Evolutionary conservation across 208 protist genomes (phyloP).

Genomic region (Lotmaria passim): DNA sequence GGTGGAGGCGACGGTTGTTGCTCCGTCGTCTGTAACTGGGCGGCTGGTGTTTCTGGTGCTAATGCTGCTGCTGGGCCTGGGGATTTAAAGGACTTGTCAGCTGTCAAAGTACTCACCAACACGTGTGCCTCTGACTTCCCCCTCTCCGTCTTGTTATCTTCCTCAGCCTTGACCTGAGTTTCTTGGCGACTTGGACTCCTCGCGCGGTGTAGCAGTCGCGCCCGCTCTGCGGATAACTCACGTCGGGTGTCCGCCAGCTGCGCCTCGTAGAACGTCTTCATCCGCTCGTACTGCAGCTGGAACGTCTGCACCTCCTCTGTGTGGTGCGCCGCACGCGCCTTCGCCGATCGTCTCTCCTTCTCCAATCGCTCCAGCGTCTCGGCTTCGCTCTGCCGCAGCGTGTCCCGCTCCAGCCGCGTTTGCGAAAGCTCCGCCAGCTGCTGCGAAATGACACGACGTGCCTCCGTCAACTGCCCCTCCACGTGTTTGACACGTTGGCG

Average conservation of each 20-base stretch:
- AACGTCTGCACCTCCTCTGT: conserved; percentile 58
- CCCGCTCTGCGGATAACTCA: conserved; percentile 60
- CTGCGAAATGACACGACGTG: conserved; percentile 68
- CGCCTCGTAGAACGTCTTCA: conserved; percentile 73
- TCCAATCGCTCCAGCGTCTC: conserved; percentile 56
- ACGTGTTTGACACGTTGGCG: conserved; percentile 36
- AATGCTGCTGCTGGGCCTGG: not conserved
- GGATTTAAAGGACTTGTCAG: too few species aligned
- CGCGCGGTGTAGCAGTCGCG: conserved; percentile 21
- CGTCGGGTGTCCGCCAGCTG: conserved; percentile 77
- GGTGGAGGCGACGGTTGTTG: not conserved
- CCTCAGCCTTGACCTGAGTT: not conserved
- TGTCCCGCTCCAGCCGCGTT: conserved; percentile 48
- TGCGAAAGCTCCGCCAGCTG: conserved; percentile 73
- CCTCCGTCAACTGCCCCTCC: conserved; percentile 61
- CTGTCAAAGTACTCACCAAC: too few species aligned
- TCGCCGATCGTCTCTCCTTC: conserved; percentile 44
- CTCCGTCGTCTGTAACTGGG: not conserved
- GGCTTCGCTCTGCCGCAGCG: conserved; percentile 43
- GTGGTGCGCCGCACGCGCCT: conserved; percentile 49
- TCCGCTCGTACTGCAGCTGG: conserved; percentile 67
- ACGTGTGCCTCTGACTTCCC: too few species aligned
- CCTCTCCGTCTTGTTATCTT: not conserved
- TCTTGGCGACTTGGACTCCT: not conserved
- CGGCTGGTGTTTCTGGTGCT: not conserved